Evolutionary conservation across 2,329 filamentous ascomycete species (phyloP).

Genomic region (Aspergillus texensis): DNA sequence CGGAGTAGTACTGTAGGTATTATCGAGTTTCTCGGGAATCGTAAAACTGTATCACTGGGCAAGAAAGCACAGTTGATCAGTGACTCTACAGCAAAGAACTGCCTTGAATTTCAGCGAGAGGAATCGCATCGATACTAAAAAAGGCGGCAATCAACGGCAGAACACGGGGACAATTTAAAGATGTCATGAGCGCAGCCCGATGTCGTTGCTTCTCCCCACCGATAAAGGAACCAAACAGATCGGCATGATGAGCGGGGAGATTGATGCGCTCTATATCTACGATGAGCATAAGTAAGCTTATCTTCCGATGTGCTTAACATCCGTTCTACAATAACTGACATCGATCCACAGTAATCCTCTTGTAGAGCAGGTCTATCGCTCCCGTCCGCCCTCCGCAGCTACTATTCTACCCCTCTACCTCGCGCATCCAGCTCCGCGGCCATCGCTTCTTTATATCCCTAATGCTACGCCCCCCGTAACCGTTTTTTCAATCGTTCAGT

Average conservation of each 20-base stretch:
- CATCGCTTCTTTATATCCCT: constrained; percentile 82
- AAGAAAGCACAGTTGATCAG: not conserved
- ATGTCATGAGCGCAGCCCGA: constrained; percentile 2
- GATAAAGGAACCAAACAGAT: constrained; percentile 24
- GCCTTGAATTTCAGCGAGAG: not conserved
- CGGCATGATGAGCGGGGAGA: constrained; percentile 74
- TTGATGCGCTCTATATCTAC: constrained; percentile 95
- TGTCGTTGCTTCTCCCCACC: constrained; percentile 18
- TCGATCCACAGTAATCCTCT: constrained; percentile 67
- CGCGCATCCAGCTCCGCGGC: constrained; percentile 76
- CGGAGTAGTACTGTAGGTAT: not conserved
- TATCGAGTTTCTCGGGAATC: not conserved
- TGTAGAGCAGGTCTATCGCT: constrained; percentile 85
- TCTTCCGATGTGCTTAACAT: not conserved
- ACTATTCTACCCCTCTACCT: constrained; percentile 85
- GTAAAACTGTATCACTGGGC: not conserved
- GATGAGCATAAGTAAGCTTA: constrained; percentile 83
- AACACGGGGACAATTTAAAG: constrained; percentile 20
- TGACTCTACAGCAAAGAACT: not conserved
- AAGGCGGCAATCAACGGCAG: constrained; percentile 29
- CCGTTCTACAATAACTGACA: constrained; percentile 13
- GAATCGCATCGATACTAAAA: not conserved
- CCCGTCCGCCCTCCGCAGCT: constrained; percentile 74
- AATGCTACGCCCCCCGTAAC: constrained; percentile 82
- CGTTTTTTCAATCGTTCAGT: constrained; percentile 84